Percentiles rank a stretch among this genome's conserved stretches.
Conservation (phyloP, 176 grass and related monocot genomes). For the Eleusine indica region DNA sequence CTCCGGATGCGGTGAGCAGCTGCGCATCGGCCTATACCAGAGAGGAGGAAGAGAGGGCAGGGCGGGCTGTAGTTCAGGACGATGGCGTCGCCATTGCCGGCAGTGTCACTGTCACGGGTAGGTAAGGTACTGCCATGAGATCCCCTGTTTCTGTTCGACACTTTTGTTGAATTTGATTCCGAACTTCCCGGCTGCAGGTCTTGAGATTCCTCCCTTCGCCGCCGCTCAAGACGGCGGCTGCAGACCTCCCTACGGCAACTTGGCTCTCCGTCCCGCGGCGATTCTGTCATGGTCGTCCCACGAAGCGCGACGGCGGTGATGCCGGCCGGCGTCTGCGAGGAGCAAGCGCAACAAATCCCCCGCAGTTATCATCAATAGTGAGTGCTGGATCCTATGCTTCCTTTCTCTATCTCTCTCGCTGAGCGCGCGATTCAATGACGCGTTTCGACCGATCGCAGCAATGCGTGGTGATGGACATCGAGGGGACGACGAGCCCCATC, state of each 20-base stretch:
- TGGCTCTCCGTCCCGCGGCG: neutral
- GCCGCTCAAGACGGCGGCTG: neutral
- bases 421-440: too few relatives aligned
- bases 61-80: neutral
- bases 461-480: conserved; percentile 88
- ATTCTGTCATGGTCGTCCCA: neutral
- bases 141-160: neutral
- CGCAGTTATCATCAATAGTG: neutral
- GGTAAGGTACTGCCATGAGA: neutral
- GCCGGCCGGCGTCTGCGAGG: neutral
- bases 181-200: neutral
- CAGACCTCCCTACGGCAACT: neutral
- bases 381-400: neutral
- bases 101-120: neutral
- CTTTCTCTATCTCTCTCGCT: neutral
- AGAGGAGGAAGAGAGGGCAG: neutral
- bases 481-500: conserved; percentile 89
- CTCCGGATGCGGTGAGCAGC: neutral
- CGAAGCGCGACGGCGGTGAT: neutral
- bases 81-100: neutral
- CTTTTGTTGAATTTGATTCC: neutral
- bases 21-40: neutral
- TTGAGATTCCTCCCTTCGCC: conserved; percentile 8
- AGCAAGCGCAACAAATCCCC: neutral
- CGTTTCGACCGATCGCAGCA: conserved; percentile 35